A percentile compares a stretch with the other conserved stretches of the same genome.
Evolutionary conservation across 306 rosid species (phyloP).

Genomic region (Vigna trinervia): DNA sequence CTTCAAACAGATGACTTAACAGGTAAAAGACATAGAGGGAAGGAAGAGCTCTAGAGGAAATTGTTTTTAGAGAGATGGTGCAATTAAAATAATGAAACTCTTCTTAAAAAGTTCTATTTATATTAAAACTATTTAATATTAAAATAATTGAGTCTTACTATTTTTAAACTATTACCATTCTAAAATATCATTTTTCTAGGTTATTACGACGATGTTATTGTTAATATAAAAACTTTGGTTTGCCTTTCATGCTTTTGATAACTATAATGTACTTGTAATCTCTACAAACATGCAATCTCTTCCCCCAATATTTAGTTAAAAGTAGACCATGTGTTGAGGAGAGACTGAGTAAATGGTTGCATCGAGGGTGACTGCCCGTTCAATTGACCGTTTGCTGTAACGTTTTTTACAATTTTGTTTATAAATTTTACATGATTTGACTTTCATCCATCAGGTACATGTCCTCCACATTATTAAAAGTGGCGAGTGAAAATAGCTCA

Average conservation of each 20-base stretch:
- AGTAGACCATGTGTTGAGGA: constrained; percentile 3
- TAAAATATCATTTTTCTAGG: too few species aligned
- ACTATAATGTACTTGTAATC: not conserved
- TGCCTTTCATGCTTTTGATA: not conserved
- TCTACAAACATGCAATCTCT: not conserved
- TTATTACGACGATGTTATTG: not conserved
- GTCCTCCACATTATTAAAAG: constrained; percentile 71
- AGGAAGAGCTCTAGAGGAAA: too few species aligned
- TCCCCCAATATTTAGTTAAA: constrained; percentile 11
- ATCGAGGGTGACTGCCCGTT: constrained; percentile 10
- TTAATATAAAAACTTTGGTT: constrained; percentile 1
- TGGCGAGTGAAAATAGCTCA: constrained; percentile 68
- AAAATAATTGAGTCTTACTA: too few species aligned
- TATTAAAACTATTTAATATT: too few species aligned
- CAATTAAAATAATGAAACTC: too few species aligned
- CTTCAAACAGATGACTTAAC: too few species aligned
- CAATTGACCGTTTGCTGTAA: constrained; percentile 4
- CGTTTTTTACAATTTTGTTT: too few species aligned
- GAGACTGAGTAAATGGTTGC: not conserved
- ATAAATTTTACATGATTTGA: too few species aligned
- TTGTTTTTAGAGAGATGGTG: too few species aligned
- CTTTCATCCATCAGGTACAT: constrained; percentile 62
- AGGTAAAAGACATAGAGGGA: too few species aligned
- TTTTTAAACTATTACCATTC: too few species aligned
- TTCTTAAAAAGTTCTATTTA: too few species aligned